Conservation (phyloP, 2,329 filamentous ascomycete species). For the Xylaria sp. region DNA sequence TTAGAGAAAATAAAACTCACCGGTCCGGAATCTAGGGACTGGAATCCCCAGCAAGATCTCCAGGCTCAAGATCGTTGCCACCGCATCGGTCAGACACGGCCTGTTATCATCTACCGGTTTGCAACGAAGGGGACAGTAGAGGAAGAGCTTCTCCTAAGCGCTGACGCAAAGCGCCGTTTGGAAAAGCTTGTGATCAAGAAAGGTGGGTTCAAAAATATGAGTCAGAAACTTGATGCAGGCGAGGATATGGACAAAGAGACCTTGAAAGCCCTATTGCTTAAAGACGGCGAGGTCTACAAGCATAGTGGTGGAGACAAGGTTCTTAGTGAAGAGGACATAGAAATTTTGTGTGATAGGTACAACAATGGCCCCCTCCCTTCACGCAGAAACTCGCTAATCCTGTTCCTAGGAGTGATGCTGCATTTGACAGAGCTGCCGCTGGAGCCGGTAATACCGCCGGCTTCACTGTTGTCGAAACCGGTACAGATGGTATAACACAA, state of each 20-base stretch:
- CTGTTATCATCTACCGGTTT: constrained; percentile 91
- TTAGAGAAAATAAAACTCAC: neutral
- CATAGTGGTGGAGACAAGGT: constrained; percentile 67
- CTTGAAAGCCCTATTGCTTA: constrained; percentile 66
- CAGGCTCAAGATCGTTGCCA: constrained; percentile 96
- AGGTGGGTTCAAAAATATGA: constrained; percentile 77
- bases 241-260: constrained; percentile 65
- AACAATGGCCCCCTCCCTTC: neutral
- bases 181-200: constrained; percentile 97
- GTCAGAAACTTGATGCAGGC: constrained; percentile 60
- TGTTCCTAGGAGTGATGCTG: constrained; percentile 57
- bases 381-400: constrained; percentile 18
- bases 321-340: constrained; percentile 76
- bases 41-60: constrained; percentile 96
- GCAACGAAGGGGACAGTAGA: constrained; percentile 94
- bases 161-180: constrained; percentile 87
- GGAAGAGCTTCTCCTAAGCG: constrained; percentile 82
- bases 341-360: constrained; percentile 76
- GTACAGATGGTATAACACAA: constrained; percentile 55
- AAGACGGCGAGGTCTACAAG: constrained; percentile 72
- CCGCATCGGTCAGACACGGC: constrained; percentile 89
- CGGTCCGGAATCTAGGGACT: constrained; percentile 58
- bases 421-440: constrained; percentile 74
- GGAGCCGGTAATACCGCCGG: constrained; percentile 74
- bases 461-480: constrained; percentile 84